A percentile compares a stretch with the other conserved stretches of the same genome.
These are phyloP conservation scores for Akanthomyces uredinophilus DNA, from an alignment of 2,329 filamentous ascomycete genomes.

Conservation along the genomic window DNA sequence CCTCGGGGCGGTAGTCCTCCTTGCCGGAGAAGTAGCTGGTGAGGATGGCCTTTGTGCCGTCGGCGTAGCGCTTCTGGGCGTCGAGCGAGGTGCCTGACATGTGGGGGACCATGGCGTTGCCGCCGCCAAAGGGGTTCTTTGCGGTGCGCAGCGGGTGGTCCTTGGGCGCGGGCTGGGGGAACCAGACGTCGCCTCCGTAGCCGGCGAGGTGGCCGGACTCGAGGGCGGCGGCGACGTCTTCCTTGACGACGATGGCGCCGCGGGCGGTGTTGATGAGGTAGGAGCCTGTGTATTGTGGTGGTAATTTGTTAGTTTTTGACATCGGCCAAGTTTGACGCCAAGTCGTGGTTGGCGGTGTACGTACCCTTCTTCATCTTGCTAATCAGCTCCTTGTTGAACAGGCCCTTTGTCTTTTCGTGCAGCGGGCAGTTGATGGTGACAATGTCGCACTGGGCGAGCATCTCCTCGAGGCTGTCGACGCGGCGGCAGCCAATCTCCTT, in stretches of 20 bases:
- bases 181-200: slow-evolving; percentile 90
- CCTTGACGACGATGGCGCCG: slow-evolving; percentile 98
- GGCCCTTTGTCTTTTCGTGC: slow-evolving; percentile 91
- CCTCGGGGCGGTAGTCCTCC: slow-evolving; percentile 82
- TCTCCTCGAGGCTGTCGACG: slow-evolving; percentile 84
- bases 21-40: slow-evolving; percentile 84
- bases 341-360: no score
- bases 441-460: slow-evolving; percentile 89
- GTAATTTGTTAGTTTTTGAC: slow-evolving; percentile 8
- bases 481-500: slow-evolving; percentile 92
- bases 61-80: slow-evolving; percentile 87
- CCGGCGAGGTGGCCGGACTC: slow-evolving; percentile 86
- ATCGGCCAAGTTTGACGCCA: no score
- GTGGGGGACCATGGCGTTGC: slow-evolving; percentile 98
- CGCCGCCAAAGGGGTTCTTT: slow-evolving; percentile 91
- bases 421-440: slow-evolving; percentile 99
- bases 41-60: slow-evolving; percentile 83
- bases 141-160: slow-evolving; percentile 91
- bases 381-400: slow-evolving; percentile 99
- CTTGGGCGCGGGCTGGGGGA: slow-evolving; percentile 91
- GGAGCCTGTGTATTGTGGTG: slow-evolving; percentile 49
- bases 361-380: slow-evolving; percentile 96
- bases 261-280: slow-evolving; percentile 99
- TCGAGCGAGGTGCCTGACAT: slow-evolving; percentile 99
- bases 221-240: slow-evolving; percentile 92